phyloP scores from a whole-genome alignment of 169 alveolate genomes.

The Plasmodium vivax region DNA sequence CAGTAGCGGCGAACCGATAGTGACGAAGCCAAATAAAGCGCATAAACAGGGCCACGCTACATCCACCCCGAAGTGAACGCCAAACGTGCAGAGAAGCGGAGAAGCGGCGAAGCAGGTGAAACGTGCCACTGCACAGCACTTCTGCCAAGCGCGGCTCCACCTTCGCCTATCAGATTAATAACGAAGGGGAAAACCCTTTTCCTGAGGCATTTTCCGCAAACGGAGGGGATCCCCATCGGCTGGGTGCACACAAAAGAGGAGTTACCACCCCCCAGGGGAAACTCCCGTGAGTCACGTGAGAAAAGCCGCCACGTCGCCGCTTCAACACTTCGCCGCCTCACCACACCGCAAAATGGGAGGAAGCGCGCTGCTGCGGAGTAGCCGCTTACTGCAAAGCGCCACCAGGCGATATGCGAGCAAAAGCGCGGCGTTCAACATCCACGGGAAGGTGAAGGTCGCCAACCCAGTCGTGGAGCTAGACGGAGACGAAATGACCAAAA shows the following conservation, averaged over 20 bases:
- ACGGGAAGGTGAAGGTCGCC: constrained; percentile 43
- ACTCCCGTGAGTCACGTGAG: neutral
- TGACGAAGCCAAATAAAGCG: neutral
- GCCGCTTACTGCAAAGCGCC: neutral
- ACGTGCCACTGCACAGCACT: neutral
- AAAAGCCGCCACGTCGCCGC: no score
- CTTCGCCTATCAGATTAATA: neutral
- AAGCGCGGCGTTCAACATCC: constrained; percentile 17
- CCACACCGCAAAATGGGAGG: neutral
- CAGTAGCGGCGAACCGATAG: neutral
- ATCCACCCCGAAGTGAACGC: neutral
- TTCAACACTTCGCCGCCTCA: neutral
- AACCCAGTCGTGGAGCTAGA: constrained; percentile 95
- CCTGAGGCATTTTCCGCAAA: neutral
- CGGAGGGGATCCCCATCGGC: neutral
- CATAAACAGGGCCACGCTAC: neutral
- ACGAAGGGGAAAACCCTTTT: neutral
- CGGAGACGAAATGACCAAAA: constrained; percentile 97
- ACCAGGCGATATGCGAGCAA: neutral
- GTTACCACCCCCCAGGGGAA: neutral
- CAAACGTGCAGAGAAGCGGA: neutral
- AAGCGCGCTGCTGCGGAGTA: neutral
- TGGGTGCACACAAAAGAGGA: neutral
- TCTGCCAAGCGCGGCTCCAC: neutral
- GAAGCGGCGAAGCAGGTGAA: neutral